Evolutionary conservation across 805 yeast species (phyloP), one percentile per base, ranked within the genome.

Genomic region (Starmera pachycereana): DNA sequence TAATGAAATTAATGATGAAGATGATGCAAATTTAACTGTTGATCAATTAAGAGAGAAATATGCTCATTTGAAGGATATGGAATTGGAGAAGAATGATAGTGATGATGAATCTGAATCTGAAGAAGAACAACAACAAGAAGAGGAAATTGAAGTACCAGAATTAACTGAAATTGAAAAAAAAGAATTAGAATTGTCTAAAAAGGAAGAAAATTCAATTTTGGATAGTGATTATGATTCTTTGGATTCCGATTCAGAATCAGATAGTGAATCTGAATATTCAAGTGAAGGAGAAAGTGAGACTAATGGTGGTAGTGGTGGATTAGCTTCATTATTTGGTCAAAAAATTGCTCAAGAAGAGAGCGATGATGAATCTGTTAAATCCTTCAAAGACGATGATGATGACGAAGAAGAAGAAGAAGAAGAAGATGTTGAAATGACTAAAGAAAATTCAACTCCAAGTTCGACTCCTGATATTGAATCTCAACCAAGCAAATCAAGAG

Each of bases 281-380:
- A 48, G 35, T 16, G 47, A 44, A 7, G 40, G 44, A 39, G 37
- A 39, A 8, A 54, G 61, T 27, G 14, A 40, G 9, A 22, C 27
- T 22, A 22, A 22, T 22, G 27, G 27, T 22, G 27, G 9, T 22
- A 6, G 9, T 22, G 27, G 50, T 25, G 63, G 60, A 1, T 47
- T 69, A 29, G 64, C 67, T 4, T 54, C 71, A 0, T 49, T 69
- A 12, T 65, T 67, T 42, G 65, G 63, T 10, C 49, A 53, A 12
- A 48, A 42, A 32, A 48, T 48, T 1, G 44, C 43, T 8, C 52
- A 53, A 18, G 51, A 43, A 10, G 62, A 58, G n/a, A 53, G 54
- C 9, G 68, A 63, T 13, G 69, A 65, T 32, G 67, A 59, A 33
- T 61, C 63, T 6, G 55, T 54, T 5, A 58, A 62, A 30, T 46